Percentiles rank a stretch among this genome's conserved stretches.
Conservation (phyloP, 352 stramenopile species). For the Pythium biforme region DNA sequence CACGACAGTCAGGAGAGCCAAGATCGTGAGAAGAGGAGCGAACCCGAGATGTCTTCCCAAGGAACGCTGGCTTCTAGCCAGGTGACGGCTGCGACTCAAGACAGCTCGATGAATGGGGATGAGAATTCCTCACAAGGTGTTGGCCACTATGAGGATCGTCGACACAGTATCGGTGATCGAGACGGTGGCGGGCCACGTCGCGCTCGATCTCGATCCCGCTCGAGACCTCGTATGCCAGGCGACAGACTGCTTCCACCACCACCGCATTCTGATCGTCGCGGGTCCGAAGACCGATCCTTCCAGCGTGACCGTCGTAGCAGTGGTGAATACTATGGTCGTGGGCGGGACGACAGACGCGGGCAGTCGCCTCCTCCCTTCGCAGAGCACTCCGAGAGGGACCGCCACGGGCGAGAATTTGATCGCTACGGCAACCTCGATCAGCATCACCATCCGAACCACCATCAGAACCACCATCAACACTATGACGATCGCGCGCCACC, state of each 20-base stretch:
- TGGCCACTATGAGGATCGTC: not conserved
- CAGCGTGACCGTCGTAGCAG: slow-evolving; percentile 7
- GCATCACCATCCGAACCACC: not conserved
- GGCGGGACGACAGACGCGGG: not conserved
- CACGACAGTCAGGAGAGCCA: not conserved
- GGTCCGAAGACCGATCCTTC: slow-evolving; percentile 12
- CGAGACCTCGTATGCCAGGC: slow-evolving; percentile 1
- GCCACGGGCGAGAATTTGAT: slow-evolving; percentile 2
- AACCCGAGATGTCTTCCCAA: not conserved
- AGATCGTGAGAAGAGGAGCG: not conserved
- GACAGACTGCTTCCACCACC: not conserved
- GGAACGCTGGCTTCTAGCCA: slow-evolving; percentile 10
- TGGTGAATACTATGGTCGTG: slow-evolving; percentile 12
- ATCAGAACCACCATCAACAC: slow-evolving; percentile 5
- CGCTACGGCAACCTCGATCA: not conserved
- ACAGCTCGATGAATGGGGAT: not conserved
- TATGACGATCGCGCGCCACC: not conserved
- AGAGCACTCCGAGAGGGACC: slow-evolving; percentile 4
- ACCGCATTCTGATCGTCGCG: not conserved
- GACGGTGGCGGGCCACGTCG: not conserved
- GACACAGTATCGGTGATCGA: not conserved
- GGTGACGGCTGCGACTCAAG: slow-evolving; percentile 9
- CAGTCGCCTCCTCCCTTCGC: slow-evolving; percentile 3
- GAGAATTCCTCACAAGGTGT: slow-evolving; percentile 1
- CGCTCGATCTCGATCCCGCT: slow-evolving; percentile 17